These are phyloP conservation scores for Daldinia childiae DNA, from an alignment of 495 filamentous ascomycete species.

Conservation along the genomic window DNA sequence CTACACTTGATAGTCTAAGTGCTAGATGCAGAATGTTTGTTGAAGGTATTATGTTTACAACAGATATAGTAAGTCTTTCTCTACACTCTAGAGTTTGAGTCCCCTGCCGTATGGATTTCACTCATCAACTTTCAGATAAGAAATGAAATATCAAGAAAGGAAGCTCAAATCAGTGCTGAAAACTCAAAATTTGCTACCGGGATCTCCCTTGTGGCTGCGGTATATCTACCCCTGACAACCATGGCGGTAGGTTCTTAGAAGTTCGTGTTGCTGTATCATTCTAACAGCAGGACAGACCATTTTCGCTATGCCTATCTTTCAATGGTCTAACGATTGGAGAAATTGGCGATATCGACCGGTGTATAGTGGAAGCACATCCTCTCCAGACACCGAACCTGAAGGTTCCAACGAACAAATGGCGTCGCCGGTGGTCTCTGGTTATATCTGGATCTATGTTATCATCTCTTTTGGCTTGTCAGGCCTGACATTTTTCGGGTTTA, in stretches of 20 bases:
- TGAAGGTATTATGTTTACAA: background rate
- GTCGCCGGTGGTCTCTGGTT: background rate
- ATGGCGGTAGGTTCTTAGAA: background rate
- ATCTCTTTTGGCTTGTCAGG: background rate
- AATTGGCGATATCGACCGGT: background rate
- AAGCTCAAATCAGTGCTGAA: background rate
- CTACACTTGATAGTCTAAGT: background rate
- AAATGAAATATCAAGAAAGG: conserved; percentile 6
- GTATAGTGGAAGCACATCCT: background rate
- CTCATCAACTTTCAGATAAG: background rate
- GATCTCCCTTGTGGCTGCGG: background rate
- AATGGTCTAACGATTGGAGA: conserved; percentile 17
- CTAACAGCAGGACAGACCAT: conserved; percentile 3
- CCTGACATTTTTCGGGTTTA: conserved; percentile 10
- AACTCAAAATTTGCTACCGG: background rate
- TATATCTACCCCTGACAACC: conserved; percentile 8
- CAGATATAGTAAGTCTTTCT: conserved; percentile 4
- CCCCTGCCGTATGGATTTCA: too few relatives aligned
- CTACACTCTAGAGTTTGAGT: too few relatives aligned
- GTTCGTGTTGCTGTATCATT: background rate
- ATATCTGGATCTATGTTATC: conserved; percentile 1
- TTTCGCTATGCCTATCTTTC: conserved; percentile 7
- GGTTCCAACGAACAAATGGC: background rate
- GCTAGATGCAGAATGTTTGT: background rate
- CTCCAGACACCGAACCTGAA: background rate